Base-by-base conservation (phyloP, 1,139 yeast genomes). In the Magnusiomyces tetraspermus region DNA sequence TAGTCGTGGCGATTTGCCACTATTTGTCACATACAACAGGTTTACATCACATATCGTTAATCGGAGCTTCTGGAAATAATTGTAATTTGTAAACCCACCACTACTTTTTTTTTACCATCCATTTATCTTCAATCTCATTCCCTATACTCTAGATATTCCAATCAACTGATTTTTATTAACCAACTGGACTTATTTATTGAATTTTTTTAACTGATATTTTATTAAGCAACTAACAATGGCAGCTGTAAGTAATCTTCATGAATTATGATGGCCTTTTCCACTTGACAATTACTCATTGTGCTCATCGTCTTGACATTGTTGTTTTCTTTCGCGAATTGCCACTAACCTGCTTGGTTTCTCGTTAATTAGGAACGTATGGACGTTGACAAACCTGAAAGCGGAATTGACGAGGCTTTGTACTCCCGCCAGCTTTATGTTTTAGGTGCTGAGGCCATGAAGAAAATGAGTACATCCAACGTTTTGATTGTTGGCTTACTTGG, bases 401-500 rank as follows among this genome's bases (percentile, higher is more conserved):
- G 52, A 50, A 54, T 54, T 31, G 57, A 54, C 41, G 57, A 54
- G 28, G 50, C 53, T 31, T 53, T 54, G 40, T 52, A 52, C 50
- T 54, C 55, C 36, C 52, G 57, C 24, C 55, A 51, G 48, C 52
- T 53, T 31, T 88, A 89, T 62, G 97, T 89, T 53, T 72, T 89
- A 62, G 97, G 97, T 55, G 86, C 87, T 64, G 98, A 92, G 61
- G 99, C 99, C 52, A 92, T 92, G 99, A 76, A 90, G 63, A 86
- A 88, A 69, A 87, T 92, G 97, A 96, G 92, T 65, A 77, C 80
- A 60, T 89, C 97, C 46, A 88, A 85, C 63, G 96, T 92, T 21
- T 77, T 92, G 51, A 76, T 92, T 53, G 80, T 90, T 58, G 98
- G 98, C 2, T 73, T 90, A 58, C 83, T 82, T 65, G 98, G 98